Evolutionary conservation across 1,284 basidiomycete genomes (phyloP).

Genomic region (Erythrobasidium hasegawianum): DNA sequence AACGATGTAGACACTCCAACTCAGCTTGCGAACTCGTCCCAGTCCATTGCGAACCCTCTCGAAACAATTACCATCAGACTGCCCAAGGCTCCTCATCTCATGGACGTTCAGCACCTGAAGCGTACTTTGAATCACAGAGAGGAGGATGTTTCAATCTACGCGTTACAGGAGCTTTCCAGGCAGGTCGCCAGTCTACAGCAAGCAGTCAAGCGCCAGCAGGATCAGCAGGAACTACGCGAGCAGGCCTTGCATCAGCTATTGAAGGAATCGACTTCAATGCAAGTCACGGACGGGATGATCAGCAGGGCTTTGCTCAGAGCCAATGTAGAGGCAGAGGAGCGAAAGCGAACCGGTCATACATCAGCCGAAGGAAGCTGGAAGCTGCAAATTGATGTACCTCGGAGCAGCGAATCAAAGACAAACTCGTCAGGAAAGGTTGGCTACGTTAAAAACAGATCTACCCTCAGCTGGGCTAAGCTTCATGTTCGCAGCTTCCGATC

Average conservation of each 20-base stretch:
- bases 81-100: conserved; percentile 10
- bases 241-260: conserved; percentile 4
- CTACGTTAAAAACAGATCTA: too few species aligned
- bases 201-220: not conserved
- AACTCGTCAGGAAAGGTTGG: too few species aligned
- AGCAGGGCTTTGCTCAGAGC: conserved; percentile 20
- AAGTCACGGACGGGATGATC: conserved; percentile 15
- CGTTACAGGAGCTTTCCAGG: conserved; percentile 17
- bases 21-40: not conserved
- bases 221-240: conserved; percentile 8
- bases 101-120: not conserved
- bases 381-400: not conserved
- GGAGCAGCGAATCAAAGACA: too few species aligned
- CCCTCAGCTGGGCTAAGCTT: too few species aligned
- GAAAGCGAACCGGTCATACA: not conserved
- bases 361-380: not conserved
- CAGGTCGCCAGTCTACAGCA: conserved; percentile 2
- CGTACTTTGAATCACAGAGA: too few species aligned
- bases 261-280: not conserved
- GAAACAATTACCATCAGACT: not conserved
- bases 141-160: not conserved
- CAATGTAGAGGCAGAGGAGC: conserved; percentile 17
- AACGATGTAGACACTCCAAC: not conserved
- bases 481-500: conserved; percentile 9
- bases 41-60: not conserved